Conservation (phyloP, 768 basidiomycete genomes). For the Lanmaoa rubissima region DNA sequence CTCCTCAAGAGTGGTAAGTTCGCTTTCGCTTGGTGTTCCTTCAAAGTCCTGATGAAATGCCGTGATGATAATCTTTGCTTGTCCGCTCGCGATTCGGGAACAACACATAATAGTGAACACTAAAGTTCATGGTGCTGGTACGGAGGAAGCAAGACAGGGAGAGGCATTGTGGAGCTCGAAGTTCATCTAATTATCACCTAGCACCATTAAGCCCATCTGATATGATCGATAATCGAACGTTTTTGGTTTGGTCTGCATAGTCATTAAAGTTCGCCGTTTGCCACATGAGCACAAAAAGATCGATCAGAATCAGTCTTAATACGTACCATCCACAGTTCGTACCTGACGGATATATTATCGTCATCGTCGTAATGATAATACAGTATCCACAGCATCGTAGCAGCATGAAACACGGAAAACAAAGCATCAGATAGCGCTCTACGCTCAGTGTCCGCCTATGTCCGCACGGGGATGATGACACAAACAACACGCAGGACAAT, state of each 20-base stretch:
- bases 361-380: background rate
- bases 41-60: background rate
- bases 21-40: background rate
- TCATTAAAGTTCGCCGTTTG: slow-evolving; percentile 2
- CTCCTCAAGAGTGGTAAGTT: slow-evolving; percentile 48
- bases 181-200: slow-evolving; percentile 36
- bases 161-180: slow-evolving; percentile 55
- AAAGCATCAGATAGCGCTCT: slow-evolving; percentile 4
- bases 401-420: background rate
- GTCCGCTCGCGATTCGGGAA: background rate
- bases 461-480: background rate
- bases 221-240: background rate
- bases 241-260: background rate
- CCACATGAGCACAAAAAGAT: slow-evolving; percentile 5
- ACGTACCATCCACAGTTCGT: background rate
- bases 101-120: slow-evolving; percentile 38
- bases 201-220: background rate
- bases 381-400: background rate
- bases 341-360: slow-evolving; percentile 2
- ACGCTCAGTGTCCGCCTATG: slow-evolving; percentile 9
- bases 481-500: background rate
- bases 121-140: slow-evolving; percentile 46
- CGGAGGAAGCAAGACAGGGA: slow-evolving; percentile 48
- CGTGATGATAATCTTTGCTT: background rate
- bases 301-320: slow-evolving; percentile 4